phyloP scores from a whole-genome alignment of 192 early-diverging fungal genomes.

The Backusella luteola region DNA sequence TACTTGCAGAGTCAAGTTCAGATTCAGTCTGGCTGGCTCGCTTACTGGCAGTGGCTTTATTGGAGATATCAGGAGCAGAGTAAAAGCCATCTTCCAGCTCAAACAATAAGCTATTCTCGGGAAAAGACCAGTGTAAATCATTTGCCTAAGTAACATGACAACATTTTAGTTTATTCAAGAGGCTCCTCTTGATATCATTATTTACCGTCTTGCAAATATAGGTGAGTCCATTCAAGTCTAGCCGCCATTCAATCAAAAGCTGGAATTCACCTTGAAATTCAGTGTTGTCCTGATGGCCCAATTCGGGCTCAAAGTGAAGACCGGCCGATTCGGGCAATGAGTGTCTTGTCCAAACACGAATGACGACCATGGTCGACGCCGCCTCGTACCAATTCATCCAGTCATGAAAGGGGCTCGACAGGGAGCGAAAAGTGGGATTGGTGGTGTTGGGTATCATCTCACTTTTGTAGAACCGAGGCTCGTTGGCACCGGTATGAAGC shows the following conservation, averaged over 20 bases:
- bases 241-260: conserved; percentile 46
- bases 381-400: conserved; percentile 25
- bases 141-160: neutral
- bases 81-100: conserved; percentile 48
- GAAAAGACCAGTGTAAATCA: conserved; percentile 18
- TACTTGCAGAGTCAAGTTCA: neutral
- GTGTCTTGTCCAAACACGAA: conserved; percentile 29
- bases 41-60: conserved; percentile 14
- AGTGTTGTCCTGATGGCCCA: neutral
- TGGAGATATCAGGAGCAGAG: conserved; percentile 42
- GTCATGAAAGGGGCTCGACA: conserved; percentile 1
- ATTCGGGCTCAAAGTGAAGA: conserved; percentile 3
- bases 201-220: conserved; percentile 46
- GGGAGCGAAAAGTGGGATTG: conserved; percentile 33
- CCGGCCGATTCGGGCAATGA: conserved; percentile 26
- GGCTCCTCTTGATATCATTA: neutral
- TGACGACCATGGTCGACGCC: conserved; percentile 11
- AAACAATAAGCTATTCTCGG: conserved; percentile 47
- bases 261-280: conserved; percentile 13
- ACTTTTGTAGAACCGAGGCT: conserved; percentile 29
- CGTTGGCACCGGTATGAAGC: conserved; percentile 33
- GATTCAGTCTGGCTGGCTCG: conserved; percentile 3
- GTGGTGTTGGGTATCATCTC: conserved; percentile 36
- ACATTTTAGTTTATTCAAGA: too few relatives aligned
- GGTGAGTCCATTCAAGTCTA: conserved; percentile 41